Evolutionary conservation across 2,329 filamentous ascomycete species (phyloP).

Genomic region (Phaeosphaeria sp.): DNA sequence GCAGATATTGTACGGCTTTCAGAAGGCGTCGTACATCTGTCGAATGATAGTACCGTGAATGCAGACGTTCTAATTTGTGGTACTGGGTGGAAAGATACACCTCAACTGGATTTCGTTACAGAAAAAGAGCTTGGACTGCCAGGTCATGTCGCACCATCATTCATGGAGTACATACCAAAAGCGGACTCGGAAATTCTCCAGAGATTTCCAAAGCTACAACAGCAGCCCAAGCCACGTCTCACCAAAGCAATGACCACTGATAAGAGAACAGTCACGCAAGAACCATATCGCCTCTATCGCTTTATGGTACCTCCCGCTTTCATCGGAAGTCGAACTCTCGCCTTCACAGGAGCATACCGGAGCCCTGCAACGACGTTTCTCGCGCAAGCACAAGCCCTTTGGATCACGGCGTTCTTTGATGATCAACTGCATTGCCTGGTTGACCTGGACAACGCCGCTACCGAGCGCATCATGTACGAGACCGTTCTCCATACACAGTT

Average conservation of each 20-base stretch:
- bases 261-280: slow-evolving; percentile 3
- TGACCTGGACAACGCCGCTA: neutral
- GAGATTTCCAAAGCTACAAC: slow-evolving; percentile 60
- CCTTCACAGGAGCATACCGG: slow-evolving; percentile 50
- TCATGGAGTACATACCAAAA: slow-evolving; percentile 16
- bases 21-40: slow-evolving; percentile 55
- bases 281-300: slow-evolving; percentile 54
- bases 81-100: slow-evolving; percentile 64
- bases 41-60: slow-evolving; percentile 51
- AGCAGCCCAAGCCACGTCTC: slow-evolving; percentile 53
- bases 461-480: slow-evolving; percentile 28
- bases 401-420: slow-evolving; percentile 68
- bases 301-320: slow-evolving; percentile 50
- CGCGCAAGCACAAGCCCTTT: slow-evolving; percentile 49
- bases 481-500: slow-evolving; percentile 40
- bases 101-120: slow-evolving; percentile 59
- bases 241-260: slow-evolving; percentile 14
- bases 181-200: slow-evolving; percentile 61
- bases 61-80: slow-evolving; percentile 61
- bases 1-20: slow-evolving; percentile 61
- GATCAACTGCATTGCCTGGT: slow-evolving; percentile 48
- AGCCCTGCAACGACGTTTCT: slow-evolving; percentile 46
- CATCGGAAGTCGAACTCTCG: slow-evolving; percentile 23
- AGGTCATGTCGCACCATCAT: slow-evolving; percentile 10
- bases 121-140: slow-evolving; percentile 34